Base-by-base conservation (phyloP, 345 rosid genomes). In the Bruguiera sexangula region DNA sequence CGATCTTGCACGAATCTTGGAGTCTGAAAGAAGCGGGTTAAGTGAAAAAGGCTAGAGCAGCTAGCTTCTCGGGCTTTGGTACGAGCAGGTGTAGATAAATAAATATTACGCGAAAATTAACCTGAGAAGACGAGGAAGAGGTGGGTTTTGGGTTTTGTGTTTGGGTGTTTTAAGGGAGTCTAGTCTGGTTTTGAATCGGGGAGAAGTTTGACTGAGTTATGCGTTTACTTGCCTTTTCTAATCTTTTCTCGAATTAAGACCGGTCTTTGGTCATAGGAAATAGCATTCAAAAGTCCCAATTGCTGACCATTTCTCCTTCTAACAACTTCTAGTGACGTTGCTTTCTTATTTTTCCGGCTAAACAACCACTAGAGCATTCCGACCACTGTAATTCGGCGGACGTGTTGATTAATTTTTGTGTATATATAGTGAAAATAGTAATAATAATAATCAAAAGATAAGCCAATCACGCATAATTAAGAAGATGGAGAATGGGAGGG, bases 221-320 rank as follows among this genome's bases (percentile, higher is more conserved):
- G 30, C 24, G 19, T 51, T 19, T 55, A 36, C 22, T 55, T 43
- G 60, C 24, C 32, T 15, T 53, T 55, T 31, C 36, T 11, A 2
- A 13, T 5, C 0, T 0, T 43, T 43, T 43, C 4, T 18, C 32
- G 13, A 22, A 50, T 57, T 64, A 43, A 64, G 69, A 65, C 69
- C 50, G 58, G 75, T 72, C 75, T 48, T 57, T 72, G 75, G 75
- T 72, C 75, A 27, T 46, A 46, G 8, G 65, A 55, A 71, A 29
- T 56, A 3, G 18, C 30, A 55, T 63, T 62, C 63, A 32, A 43
- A 65, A 31, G 60, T 53, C 52, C 70, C 65, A 72, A 65, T 56
- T 66, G 65, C 61, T 72, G 70, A 72, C 76, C 66, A 72, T 59
- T 65, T 59, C 76, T 58, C 20, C 60, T 24, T 19, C 56, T 13